Evolutionary conservation across 225 moss, liverwort and hornwort genomes (phyloP).

Genomic region (Lunularia cruciata): DNA sequence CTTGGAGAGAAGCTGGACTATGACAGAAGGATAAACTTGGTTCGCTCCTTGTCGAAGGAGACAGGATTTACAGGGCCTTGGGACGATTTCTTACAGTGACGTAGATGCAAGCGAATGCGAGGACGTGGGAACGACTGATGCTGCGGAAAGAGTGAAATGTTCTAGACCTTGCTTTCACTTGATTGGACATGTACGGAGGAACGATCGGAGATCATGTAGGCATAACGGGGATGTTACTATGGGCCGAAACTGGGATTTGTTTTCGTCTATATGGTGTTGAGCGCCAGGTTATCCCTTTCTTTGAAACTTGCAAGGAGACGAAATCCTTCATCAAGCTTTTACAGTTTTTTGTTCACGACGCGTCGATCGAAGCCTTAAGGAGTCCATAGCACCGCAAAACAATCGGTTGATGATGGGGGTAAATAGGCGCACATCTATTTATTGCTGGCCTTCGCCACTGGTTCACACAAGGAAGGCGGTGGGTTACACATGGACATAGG

Average conservation of each 20-base stretch:
- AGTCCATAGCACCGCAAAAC: too few species aligned
- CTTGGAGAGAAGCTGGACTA: too few species aligned
- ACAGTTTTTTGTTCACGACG: neutral
- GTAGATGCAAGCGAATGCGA: neutral
- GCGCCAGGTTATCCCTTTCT: neutral
- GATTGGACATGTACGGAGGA: slow-evolving; percentile 24
- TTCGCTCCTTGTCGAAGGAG: too few species aligned
- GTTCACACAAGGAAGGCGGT: slow-evolving; percentile 4
- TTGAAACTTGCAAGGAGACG: neutral
- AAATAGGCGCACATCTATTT: neutral
- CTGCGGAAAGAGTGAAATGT: neutral
- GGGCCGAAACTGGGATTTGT: slow-evolving; percentile 15
- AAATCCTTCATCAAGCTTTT: neutral
- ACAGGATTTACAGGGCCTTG: too few species aligned
- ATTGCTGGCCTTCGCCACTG: neutral
- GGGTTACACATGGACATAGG: neutral
- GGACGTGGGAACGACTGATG: neutral
- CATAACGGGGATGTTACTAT: slow-evolving; percentile 8
- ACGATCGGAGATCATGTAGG: slow-evolving; percentile 17
- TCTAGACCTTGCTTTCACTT: neutral
- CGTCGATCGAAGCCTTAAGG: neutral
- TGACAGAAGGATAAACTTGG: too few species aligned
- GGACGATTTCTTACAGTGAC: too few species aligned
- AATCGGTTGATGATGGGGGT: slow-evolving; percentile 15
- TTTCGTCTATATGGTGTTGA: slow-evolving; percentile 7